These are phyloP conservation scores for Desmodesmus armatus DNA, from an alignment of 139 green algal species.

Conservation along the genomic window DNA sequence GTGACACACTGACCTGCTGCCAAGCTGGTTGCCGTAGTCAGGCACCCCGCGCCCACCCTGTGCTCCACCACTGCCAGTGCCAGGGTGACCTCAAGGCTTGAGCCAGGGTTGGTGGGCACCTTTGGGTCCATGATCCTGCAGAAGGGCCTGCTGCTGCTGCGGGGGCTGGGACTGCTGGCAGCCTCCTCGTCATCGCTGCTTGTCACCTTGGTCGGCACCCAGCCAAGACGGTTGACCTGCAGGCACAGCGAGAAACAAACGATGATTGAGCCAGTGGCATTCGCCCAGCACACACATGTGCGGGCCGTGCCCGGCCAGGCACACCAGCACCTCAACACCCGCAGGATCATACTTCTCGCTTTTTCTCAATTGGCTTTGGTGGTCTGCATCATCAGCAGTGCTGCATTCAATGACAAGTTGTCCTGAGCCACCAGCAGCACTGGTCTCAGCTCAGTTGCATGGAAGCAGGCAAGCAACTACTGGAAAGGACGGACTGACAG, in stretches of 20 bases:
- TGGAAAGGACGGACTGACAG: too few species aligned
- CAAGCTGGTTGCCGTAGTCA: background rate
- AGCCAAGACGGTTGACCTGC: constrained; percentile 37
- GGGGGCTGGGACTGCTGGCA: background rate
- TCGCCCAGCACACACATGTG: background rate
- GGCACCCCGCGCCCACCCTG: background rate
- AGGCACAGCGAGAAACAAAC: background rate
- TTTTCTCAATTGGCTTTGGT: too few species aligned
- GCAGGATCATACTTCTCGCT: too few species aligned
- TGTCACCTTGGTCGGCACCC: constrained; percentile 19
- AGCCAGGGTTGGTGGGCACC: constrained; percentile 8
- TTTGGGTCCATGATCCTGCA: constrained; percentile 24
- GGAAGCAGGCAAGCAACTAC: too few species aligned
- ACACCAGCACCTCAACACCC: too few species aligned
- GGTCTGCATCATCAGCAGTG: too few species aligned
- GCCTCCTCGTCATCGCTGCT: background rate
- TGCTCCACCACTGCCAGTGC: constrained; percentile 3
- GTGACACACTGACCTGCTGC: too few species aligned
- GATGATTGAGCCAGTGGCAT: background rate
- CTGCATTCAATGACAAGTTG: too few species aligned
- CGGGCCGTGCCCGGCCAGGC: background rate
- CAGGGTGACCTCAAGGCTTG: constrained; percentile 39
- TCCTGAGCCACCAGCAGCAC: too few species aligned
- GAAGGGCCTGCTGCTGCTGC: background rate
- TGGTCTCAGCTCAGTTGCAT: too few species aligned